These are phyloP conservation scores for Starmera stellimalicola DNA, from an alignment of 1,139 yeast genomes.

Conservation along the genomic window DNA sequence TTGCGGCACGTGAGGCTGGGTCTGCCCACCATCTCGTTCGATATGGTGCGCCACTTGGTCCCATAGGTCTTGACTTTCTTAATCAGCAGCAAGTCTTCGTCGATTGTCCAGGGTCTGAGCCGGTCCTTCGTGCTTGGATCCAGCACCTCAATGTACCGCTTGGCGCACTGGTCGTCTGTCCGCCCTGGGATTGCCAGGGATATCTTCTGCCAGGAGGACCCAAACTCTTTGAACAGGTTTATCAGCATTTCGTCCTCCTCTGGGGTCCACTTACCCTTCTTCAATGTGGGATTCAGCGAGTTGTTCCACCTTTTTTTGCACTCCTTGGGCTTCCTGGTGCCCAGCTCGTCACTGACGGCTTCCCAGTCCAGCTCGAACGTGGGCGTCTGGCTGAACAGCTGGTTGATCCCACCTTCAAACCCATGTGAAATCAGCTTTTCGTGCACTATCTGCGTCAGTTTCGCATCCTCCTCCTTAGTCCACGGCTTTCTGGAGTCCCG, in stretches of 20 bases:
- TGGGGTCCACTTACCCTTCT: slow-evolving; percentile 84
- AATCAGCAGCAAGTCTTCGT: slow-evolving; percentile 65
- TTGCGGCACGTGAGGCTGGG: slow-evolving; percentile 88
- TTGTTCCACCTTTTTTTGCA: slow-evolving; percentile 71
- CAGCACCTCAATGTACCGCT: slow-evolving; percentile 79
- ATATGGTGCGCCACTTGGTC: slow-evolving; percentile 86
- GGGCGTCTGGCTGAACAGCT: slow-evolving; percentile 19
- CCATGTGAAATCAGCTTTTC: slow-evolving; percentile 23
- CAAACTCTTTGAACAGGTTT: slow-evolving; percentile 56
- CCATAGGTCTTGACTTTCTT: slow-evolving; percentile 62
- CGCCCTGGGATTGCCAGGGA: slow-evolving; percentile 70
- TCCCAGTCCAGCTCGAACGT: slow-evolving; percentile 57
- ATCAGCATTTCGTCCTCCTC: slow-evolving; percentile 66
- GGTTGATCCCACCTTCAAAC: slow-evolving; percentile 22
- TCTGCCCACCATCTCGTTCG: slow-evolving; percentile 62
- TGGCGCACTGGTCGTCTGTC: slow-evolving; percentile 93
- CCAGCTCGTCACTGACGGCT: slow-evolving; percentile 37
- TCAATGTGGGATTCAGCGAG: slow-evolving; percentile 71
- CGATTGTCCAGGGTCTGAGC: slow-evolving; percentile 68
- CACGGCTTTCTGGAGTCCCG: slow-evolving; percentile 56
- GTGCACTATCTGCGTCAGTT: slow-evolving; percentile 32
- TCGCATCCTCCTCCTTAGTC: slow-evolving; percentile 55
- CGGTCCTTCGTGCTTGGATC: slow-evolving; percentile 77
- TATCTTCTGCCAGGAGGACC: slow-evolving; percentile 83
- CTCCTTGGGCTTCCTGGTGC: slow-evolving; percentile 52